Evolutionary conservation across 164 flowering plant genomes (phyloP).

Genomic region (Nymphaea thermarum): DNA sequence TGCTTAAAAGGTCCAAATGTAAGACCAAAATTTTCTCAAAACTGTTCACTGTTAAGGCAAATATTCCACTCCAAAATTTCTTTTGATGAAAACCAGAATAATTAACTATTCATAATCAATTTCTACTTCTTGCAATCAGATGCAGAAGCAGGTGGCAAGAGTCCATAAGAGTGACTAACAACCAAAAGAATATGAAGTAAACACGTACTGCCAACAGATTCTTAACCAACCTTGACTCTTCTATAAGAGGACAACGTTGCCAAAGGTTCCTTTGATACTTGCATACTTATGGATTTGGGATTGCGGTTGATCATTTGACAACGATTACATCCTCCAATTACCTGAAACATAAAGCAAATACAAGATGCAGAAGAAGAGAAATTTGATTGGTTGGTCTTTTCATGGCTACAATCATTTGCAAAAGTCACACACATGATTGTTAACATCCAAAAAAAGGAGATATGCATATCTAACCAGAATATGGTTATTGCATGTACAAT

Average conservation of each 20-base stretch:
- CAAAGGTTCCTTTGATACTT: slow-evolving; percentile 65
- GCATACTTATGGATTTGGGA: slow-evolving; percentile 22
- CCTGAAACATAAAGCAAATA: slow-evolving; percentile 29
- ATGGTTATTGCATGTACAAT: background rate
- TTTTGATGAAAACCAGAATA: no score
- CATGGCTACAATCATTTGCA: background rate
- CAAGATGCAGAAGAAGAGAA: background rate
- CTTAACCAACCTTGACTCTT: slow-evolving; percentile 49
- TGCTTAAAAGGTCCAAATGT: no score
- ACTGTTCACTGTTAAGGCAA: no score
- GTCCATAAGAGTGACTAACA: no score
- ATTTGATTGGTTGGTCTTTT: background rate
- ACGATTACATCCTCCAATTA: slow-evolving; percentile 92
- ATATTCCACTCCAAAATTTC: no score
- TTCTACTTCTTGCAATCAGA: no score
- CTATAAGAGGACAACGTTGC: slow-evolving; percentile 86
- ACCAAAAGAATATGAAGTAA: no score
- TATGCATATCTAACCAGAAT: no score
- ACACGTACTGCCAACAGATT: background rate
- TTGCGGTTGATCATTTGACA: slow-evolving; percentile 79
- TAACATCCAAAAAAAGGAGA: background rate
- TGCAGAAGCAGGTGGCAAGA: no score
- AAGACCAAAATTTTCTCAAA: no score
- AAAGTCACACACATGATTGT: background rate
- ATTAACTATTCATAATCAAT: no score